Base-by-base conservation (phyloP, 139 green algal genomes). In the Zygnema circumcarinatum region DNA sequence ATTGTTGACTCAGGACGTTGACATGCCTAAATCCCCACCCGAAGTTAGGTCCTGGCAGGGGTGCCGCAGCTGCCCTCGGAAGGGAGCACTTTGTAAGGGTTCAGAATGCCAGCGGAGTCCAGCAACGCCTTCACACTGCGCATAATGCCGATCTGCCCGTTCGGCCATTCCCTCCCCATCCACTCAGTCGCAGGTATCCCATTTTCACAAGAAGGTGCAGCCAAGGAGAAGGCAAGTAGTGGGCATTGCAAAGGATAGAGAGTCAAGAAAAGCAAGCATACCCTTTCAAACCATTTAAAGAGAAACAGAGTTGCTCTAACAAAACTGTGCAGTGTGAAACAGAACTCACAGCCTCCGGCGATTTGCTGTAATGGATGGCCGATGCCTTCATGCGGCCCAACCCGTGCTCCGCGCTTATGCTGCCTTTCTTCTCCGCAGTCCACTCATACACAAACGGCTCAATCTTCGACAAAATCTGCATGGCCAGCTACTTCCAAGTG, bases 381-480 rank as follows among this genome's bases (percentile, higher is more conserved):
- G 92, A 67, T 0, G 95, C 92, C 92, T 99, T 99, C 95, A 98
- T 98, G 1, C 92, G 79, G 0, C 97, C 97, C 22, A 99, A 86
- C 0, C 97, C 97, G 87, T 99, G 97, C 93, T 99, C 97, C 22
- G 97, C 97, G 81, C 94, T 97, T 42, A 99, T 94, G 91, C 95
- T 98, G 38, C 97, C 97, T 3, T 91, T 62, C 0, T 82, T 78
- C 7, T 81, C 39, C 1, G 91, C 67, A 1, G 91, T 94, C 93
- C 93, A 98, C 89, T 99, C 95, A 78, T 98, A 99, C 36, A 99
- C 95, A 91, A 94, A 99, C 0, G 97, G 97, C 94, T 99, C 97
- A 3, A 99, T 94, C 2, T 86, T 38, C 20, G 67, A 47, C 40
- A 88, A 41, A 22, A 98, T 56, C 35, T 76, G 87, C 7, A 92